Base-by-base conservation (phyloP, 192 early-diverging fungal genomes). In the Coemansia sp. region DNA sequence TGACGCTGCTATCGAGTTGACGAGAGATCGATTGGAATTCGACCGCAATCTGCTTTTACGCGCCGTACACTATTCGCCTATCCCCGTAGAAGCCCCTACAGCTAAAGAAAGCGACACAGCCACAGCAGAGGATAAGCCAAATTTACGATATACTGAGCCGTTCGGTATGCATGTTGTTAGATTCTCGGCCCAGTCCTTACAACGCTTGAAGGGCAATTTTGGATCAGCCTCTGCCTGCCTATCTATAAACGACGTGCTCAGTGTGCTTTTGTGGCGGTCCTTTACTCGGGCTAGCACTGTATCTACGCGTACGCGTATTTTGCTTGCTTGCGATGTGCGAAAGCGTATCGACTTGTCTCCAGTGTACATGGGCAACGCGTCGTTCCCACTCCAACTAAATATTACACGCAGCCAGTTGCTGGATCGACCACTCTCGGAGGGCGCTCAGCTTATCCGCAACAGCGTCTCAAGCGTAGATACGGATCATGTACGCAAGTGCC, bases 291-390 rank as follows among this genome's bases (percentile, higher is more conserved):
- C 64, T 20, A 55, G 35, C 23, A 21, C 20, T 0, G 8, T 25
- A 12, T 28, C 55, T 2, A 34, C 38, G 6, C n/a, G 41, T 20
- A 41, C 48, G 12, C 64, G 42, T 16, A 39, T 66, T 0, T 47
- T 66, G 38, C 28, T 66, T 59, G 64, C 64, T 37, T 66, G 64
- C 41, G 64, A 66, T 33, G 38, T 58, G 26, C 42, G 64, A 59
- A 66, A 45, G 50, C 37, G 64, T 7, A 39, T 66, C 42, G 31
- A 11, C 7, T 47, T 66, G 8, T 56, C 42, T 18, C 41, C 48
- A 3, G 38, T 35, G 20, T 66, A 66, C 7, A 66, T 66, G 65
- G 65, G 65, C 28, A 66, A 66, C 21, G 65, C 65, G 20, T 66
- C 65, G 11, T 66, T 66, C 9, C 65, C 65, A 0, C 52, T 66